Conservation (phyloP, 2,329 filamentous ascomycete species). For the Pyricularia grisea region DNA sequence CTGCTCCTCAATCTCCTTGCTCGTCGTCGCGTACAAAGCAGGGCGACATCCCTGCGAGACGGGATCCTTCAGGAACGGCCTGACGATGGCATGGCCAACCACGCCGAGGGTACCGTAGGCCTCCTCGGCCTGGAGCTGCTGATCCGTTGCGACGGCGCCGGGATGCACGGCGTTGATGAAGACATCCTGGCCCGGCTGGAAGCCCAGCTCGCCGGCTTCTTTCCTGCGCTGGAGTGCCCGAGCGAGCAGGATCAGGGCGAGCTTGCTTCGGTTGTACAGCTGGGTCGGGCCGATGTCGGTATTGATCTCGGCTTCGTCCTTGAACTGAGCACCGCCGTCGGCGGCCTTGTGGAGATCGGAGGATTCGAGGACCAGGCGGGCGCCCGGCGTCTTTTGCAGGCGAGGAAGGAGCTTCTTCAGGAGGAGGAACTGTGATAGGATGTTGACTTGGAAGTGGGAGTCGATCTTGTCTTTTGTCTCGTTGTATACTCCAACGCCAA, state of each 20-base stretch:
- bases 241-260: not conserved
- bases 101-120: not conserved
- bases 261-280: not conserved
- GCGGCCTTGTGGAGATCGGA: not conserved
- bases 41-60: not conserved
- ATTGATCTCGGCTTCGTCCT: not conserved
- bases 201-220: not conserved
- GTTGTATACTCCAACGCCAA: not conserved
- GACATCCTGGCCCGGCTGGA: not conserved
- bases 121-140: constrained; percentile 13
- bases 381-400: not conserved
- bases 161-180: constrained; percentile 1
- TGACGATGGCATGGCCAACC: not conserved
- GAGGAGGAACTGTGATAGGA: not conserved
- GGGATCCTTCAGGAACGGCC: constrained; percentile 8
- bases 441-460: not conserved
- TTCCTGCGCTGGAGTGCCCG: not conserved
- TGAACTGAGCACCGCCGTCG: not conserved
- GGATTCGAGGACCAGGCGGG: not conserved
- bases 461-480: not conserved
- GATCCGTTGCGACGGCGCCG: constrained; percentile 1
- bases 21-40: not conserved
- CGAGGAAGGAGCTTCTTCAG: not conserved
- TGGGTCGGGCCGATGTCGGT: not conserved
- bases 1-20: not conserved